Percentiles rank a stretch among this genome's conserved stretches.
phyloP scores from a whole-genome alignment of 208 protist genomes.

The Porcisia deanei region DNA sequence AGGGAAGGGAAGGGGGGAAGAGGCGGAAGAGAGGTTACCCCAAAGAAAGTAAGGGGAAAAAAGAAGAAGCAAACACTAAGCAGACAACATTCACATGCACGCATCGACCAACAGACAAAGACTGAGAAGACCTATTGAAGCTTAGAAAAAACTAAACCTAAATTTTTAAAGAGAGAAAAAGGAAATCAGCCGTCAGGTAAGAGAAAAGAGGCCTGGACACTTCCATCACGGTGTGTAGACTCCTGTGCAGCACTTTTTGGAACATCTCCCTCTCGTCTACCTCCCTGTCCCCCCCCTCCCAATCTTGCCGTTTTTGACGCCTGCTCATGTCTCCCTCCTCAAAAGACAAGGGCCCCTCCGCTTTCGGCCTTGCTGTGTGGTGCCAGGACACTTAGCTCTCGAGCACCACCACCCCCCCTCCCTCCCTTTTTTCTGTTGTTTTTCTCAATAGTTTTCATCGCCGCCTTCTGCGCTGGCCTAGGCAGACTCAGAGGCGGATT shows the following conservation, averaged over 20 bases:
- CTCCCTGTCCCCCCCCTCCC: too few relatives aligned
- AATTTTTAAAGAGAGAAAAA: not conserved
- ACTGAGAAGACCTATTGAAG: not conserved
- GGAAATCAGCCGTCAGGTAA: too few relatives aligned
- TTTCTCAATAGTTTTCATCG: not conserved
- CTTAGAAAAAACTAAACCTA: not conserved
- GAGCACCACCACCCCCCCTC: not conserved
- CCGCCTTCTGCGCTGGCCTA: not conserved
- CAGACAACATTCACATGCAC: constrained; percentile 5
- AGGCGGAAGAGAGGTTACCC: too few relatives aligned
- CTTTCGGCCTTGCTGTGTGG: not conserved
- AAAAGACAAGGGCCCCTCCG: not conserved
- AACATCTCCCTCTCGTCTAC: too few relatives aligned
- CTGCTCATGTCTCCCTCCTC: not conserved
- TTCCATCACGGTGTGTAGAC: too few relatives aligned
- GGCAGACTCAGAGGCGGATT: not conserved
- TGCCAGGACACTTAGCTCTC: not conserved
- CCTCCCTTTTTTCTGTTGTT: not conserved
- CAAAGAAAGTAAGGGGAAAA: not conserved
- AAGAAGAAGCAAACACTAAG: not conserved
- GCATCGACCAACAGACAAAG: not conserved
- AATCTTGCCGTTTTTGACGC: too few relatives aligned
- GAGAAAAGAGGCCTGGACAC: too few relatives aligned
- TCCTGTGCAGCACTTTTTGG: too few relatives aligned
- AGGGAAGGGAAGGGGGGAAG: not conserved